These are phyloP conservation scores for Cenchrus purpureus DNA, from an alignment of 176 grass and related monocot genomes.

Conservation along the genomic window DNA sequence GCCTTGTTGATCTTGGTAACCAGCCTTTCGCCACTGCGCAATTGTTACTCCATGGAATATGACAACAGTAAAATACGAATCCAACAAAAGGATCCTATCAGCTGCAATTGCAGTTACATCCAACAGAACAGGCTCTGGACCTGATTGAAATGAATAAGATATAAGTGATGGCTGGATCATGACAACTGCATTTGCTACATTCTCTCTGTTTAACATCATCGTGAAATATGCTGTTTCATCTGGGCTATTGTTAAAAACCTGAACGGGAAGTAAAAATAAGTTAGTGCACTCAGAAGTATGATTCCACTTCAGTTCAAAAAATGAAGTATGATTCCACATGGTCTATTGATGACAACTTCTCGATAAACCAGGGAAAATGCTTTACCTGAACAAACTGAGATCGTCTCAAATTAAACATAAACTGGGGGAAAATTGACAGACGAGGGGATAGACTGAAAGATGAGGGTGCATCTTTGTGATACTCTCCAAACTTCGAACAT, in stretches of 20 bases:
- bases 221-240: slow-evolving; percentile 94
- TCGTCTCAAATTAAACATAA: slow-evolving; percentile 90
- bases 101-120: slow-evolving; percentile 77
- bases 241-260: slow-evolving; percentile 85
- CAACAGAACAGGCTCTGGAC: slow-evolving; percentile 65
- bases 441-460: slow-evolving; percentile 90
- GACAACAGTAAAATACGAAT: slow-evolving; percentile 87
- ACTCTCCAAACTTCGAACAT: slow-evolving; percentile 94
- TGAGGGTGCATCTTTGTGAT: slow-evolving; percentile 87
- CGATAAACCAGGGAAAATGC: slow-evolving; percentile 12
- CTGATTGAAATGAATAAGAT: slow-evolving; percentile 77
- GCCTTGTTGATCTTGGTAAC: slow-evolving; percentile 91
- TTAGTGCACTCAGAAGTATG: slow-evolving; percentile 21
- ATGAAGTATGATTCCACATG: slow-evolving; percentile 7
- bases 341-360: slow-evolving; percentile 34
- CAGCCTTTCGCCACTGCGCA: slow-evolving; percentile 90
- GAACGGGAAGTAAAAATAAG: slow-evolving; percentile 37
- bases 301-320: background rate
- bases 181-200: slow-evolving; percentile 67
- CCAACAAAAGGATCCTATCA: slow-evolving; percentile 78
- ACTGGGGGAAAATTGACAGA: slow-evolving; percentile 90
- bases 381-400: slow-evolving; percentile 96
- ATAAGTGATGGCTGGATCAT: slow-evolving; percentile 93
- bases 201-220: slow-evolving; percentile 75
- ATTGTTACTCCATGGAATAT: slow-evolving; percentile 77